A percentile compares a stretch with the other conserved stretches of the same genome.
Conservation (phyloP, 2,329 filamentous ascomycete species). For the Periconia macrospinosa region DNA sequence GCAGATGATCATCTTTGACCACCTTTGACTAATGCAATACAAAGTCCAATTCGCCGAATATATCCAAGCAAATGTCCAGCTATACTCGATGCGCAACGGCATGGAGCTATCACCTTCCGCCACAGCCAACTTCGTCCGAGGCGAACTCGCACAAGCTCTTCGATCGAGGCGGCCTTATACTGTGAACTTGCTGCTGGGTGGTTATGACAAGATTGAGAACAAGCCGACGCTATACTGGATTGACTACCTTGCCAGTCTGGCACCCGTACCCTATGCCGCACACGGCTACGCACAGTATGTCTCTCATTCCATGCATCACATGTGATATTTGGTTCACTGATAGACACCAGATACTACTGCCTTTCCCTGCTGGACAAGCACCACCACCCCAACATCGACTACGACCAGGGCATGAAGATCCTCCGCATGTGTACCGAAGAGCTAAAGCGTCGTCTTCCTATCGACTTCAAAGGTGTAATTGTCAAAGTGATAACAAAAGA, state of each 20-base stretch:
- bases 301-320: too few species aligned
- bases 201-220: constrained; percentile 87
- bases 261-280: constrained; percentile 88
- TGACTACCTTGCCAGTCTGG: constrained; percentile 90
- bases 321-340: too few species aligned
- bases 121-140: constrained; percentile 89
- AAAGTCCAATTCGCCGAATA: constrained; percentile 98
- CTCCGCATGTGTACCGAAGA: constrained; percentile 95
- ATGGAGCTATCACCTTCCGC: constrained; percentile 87
- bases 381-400: constrained; percentile 89
- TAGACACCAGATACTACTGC: constrained; percentile 79
- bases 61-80: constrained; percentile 96
- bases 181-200: constrained; percentile 93
- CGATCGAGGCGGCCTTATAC: constrained; percentile 93
- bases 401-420: constrained; percentile 88
- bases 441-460: constrained; percentile 91
- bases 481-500: constrained; percentile 97
- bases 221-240: constrained; percentile 96
- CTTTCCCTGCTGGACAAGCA: constrained; percentile 97
- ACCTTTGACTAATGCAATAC: constrained; percentile 7
- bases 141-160: constrained; percentile 87
- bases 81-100: constrained; percentile 98
- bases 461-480: constrained; percentile 95
- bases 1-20: neutral
- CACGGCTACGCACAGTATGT: constrained; percentile 96